Evolutionary conservation across 2,329 filamentous ascomycete genomes (phyloP).

Genomic region (Cladosporium colombiae): DNA sequence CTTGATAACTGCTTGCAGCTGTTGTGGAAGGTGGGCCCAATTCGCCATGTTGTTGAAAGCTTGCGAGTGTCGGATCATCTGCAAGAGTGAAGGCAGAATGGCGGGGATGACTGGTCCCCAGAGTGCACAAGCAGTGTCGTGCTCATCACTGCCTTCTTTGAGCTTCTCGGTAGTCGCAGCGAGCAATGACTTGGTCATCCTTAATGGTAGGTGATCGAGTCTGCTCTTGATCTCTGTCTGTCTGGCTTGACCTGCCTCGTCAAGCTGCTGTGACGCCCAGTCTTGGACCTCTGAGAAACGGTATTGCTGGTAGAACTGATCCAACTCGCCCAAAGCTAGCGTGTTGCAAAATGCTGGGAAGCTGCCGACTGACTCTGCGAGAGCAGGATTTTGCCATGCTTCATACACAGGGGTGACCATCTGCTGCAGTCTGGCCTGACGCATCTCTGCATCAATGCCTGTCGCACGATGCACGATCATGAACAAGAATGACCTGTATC

Average conservation of each 20-base stretch:
- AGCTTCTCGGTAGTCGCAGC: conserved; percentile 89
- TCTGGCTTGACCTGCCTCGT: conserved; percentile 74
- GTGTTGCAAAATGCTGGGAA: conserved; percentile 79
- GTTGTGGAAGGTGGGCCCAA: conserved; percentile 74
- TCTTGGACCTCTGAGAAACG: conserved; percentile 75
- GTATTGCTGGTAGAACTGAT: conserved; percentile 72
- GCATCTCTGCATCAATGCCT: conserved; percentile 68
- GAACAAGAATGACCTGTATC: conserved; percentile 87
- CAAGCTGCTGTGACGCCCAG: conserved; percentile 77
- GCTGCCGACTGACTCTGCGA: conserved; percentile 69
- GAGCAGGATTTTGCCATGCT: conserved; percentile 72
- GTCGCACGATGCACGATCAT: conserved; percentile 87
- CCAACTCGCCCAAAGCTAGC: conserved; percentile 76
- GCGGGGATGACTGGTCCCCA: conserved; percentile 82
- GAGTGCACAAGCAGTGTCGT: conserved; percentile 73
- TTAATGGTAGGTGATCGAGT: conserved; percentile 73
- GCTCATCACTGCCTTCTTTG: conserved; percentile 70
- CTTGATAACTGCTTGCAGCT: conserved; percentile 75
- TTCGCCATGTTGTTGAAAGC: conserved; percentile 84
- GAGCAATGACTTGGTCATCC: conserved; percentile 88
- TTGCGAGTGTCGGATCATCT: conserved; percentile 85
- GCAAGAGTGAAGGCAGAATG: conserved; percentile 82
- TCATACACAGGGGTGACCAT: conserved; percentile 82
- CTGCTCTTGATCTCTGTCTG: conserved; percentile 78
- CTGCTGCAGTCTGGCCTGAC: conserved; percentile 69